phyloP scores from a whole-genome alignment of 164 flowering plant species.

The Echeveria elegans region DNA sequence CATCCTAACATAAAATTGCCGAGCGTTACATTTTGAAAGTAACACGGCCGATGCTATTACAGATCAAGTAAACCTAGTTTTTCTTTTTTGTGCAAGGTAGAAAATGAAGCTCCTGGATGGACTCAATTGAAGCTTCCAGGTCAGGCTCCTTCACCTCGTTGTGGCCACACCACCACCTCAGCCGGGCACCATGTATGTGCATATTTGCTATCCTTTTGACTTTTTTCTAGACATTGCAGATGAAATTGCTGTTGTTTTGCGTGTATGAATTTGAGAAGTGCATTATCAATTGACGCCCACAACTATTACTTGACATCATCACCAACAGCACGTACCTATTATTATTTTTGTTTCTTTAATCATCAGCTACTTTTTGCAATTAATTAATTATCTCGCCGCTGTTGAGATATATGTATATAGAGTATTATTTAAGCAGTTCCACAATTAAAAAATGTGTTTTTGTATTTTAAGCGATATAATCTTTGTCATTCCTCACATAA shows the following conservation, averaged over 20 bases:
- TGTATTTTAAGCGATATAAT: not conserved
- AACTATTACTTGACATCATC: not conserved
- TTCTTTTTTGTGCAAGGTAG: conserved; percentile 73
- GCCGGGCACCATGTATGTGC: conserved; percentile 72
- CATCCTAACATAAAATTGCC: not conserved
- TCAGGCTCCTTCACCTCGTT: conserved; percentile 87
- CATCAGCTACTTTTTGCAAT: not conserved
- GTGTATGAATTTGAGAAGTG: not conserved
- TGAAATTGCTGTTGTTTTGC: not conserved
- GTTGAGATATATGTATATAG: not conserved
- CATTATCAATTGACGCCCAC: not conserved
- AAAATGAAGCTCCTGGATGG: conserved; percentile 97
- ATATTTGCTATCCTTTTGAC: conserved; percentile 6
- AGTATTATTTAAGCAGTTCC: not conserved
- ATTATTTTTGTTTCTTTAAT: not conserved
- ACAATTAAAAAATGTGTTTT: too few relatives aligned
- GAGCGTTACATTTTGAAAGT: not conserved
- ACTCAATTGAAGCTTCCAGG: conserved; percentile 99
- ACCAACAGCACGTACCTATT: not conserved
- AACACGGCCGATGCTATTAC: not conserved
- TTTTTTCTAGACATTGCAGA: not conserved
- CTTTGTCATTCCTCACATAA: not conserved
- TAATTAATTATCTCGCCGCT: not conserved
- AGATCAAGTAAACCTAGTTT: not conserved
- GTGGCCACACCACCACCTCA: conserved; percentile 91